Percentiles rank a stretch among this genome's conserved stretches.
These are phyloP conservation scores for Podospora pseudocomata DNA, from an alignment of 495 filamentous ascomycete species.

Conservation along the genomic window DNA sequence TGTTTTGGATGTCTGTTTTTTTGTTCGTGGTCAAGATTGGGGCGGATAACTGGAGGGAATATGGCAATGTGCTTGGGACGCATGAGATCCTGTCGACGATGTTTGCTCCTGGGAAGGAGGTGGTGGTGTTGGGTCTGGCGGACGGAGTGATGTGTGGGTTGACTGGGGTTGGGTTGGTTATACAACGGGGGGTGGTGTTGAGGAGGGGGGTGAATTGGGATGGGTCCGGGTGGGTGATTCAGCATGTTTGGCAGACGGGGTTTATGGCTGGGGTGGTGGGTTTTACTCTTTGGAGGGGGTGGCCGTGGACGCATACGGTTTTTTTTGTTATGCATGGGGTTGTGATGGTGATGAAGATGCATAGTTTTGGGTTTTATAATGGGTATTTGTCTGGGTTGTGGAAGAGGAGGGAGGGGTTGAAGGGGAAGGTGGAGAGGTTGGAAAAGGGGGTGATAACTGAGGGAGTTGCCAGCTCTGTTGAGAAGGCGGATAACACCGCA, in stretches of 20 bases:
- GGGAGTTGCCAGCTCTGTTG: conserved; percentile 37
- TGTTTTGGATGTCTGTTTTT: conserved; percentile 67
- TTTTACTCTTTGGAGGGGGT: conserved; percentile 61
- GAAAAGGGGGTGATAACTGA: conserved; percentile 38
- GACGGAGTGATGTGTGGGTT: conserved; percentile 62
- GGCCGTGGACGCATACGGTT: conserved; percentile 70
- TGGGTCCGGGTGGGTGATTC: conserved; percentile 61
- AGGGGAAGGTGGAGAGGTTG: conserved; percentile 35
- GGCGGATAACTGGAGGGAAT: conserved; percentile 58
- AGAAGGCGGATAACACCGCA: conserved; percentile 30
- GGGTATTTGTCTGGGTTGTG: conserved; percentile 63
- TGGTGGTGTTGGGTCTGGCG: conserved; percentile 60
- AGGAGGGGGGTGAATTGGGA: conserved; percentile 60
- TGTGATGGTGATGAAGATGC: conserved; percentile 75
- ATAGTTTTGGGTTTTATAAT: conserved; percentile 73
- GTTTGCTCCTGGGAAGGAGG: conserved; percentile 53
- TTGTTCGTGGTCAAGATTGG: conserved; percentile 60
- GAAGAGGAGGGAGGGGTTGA: conserved; percentile 39
- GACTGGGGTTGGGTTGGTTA: conserved; percentile 54
- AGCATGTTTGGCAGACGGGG: conserved; percentile 61
- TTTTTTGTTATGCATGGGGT: conserved; percentile 69
- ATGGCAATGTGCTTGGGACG: conserved; percentile 60
- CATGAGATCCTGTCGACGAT: conserved; percentile 67
- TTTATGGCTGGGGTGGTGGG: conserved; percentile 57
- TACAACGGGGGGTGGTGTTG: conserved; percentile 55